Conservation (phyloP, 75 land plant species). For the Pinus taeda region DNA sequence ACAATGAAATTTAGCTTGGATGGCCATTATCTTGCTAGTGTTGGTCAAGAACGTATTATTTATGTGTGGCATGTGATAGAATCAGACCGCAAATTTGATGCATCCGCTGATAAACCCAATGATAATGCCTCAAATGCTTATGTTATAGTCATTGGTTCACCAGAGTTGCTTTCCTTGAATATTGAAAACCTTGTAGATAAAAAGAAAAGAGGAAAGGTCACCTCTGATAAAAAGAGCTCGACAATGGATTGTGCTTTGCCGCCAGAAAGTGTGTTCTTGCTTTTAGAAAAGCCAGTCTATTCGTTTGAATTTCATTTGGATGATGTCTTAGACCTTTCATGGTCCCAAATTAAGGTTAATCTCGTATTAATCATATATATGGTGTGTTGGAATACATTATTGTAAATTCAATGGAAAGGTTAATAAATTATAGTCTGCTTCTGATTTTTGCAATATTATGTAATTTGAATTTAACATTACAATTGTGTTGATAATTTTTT, state of each 20-base stretch:
- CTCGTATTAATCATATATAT: neutral
- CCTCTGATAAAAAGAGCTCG: constrained; percentile 36
- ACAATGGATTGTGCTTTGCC: constrained; percentile 31
- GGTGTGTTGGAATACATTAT: no score
- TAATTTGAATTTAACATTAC: no score
- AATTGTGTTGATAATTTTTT: no score
- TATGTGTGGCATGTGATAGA: constrained; percentile 81
- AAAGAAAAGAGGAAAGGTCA: constrained; percentile 39
- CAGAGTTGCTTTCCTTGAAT: no score
- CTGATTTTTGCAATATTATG: no score
- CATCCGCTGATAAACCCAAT: constrained; percentile 27
- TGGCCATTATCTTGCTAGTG: constrained; percentile 84
- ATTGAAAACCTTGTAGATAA: neutral
- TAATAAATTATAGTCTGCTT: no score
- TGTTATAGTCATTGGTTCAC: no score
- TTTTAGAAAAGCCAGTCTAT: constrained; percentile 67
- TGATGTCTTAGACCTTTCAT: constrained; percentile 89
- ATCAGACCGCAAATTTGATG: constrained; percentile 41
- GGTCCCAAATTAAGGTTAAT: constrained; percentile 87
- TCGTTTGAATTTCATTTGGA: constrained; percentile 74
- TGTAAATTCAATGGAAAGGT: no score
- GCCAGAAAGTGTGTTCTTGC: constrained; percentile 61
- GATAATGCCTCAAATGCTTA: no score
- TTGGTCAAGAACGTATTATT: constrained; percentile 84
- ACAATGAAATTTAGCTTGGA: no score